phyloP scores from a whole-genome alignment of 2,329 filamentous ascomycete genomes.

The Fonsecaea erecta region DNA sequence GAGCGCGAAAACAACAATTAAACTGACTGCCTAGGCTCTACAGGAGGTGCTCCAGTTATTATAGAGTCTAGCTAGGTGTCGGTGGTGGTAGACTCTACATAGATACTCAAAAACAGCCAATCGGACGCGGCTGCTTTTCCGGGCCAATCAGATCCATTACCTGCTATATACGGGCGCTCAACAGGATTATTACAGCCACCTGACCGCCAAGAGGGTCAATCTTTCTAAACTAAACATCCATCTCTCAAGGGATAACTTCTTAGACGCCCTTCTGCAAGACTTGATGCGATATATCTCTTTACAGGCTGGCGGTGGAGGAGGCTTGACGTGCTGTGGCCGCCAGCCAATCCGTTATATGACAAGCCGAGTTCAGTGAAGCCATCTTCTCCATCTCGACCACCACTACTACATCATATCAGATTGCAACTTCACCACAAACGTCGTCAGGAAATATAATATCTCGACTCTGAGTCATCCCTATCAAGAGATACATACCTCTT shows the following conservation, averaged over 20 bases:
- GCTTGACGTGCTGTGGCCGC: background rate
- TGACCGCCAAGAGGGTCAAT: no score
- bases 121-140: no score
- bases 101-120: no score
- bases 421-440: background rate
- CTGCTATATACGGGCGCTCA: no score
- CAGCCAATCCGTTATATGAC: background rate
- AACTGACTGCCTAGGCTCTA: no score
- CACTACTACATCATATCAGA: background rate
- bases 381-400: background rate
- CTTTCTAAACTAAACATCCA: no score
- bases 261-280: background rate
- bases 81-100: no score
- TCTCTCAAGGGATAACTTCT: background rate
- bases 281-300: background rate
- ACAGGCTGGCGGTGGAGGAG: background rate
- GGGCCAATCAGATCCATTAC: no score
- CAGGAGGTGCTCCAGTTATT: no score
- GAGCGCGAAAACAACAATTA: no score
- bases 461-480: background rate
- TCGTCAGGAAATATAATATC: background rate
- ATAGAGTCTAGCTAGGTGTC: no score
- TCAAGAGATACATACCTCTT: background rate
- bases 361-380: background rate
- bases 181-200: no score